Conservation (phyloP, 768 basidiomycete genomes). For the Rhizopogon roseolus region DNA sequence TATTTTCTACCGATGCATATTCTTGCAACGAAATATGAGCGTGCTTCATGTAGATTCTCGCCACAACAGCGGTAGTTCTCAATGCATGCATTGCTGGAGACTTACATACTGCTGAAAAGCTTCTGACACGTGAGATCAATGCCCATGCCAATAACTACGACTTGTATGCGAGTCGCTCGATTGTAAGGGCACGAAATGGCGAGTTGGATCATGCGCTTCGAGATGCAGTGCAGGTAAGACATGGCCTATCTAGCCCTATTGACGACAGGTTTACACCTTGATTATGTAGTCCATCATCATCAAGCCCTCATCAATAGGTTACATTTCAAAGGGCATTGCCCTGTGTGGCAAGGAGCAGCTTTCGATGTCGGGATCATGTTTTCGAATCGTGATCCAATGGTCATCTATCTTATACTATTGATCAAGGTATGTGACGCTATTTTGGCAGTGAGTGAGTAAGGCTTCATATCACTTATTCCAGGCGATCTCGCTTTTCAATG, state of each 20-base stretch:
- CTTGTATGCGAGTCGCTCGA: neutral
- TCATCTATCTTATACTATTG: neutral
- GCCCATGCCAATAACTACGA: neutral
- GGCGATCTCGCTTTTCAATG: neutral
- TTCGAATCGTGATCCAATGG: neutral
- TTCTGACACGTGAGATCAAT: neutral
- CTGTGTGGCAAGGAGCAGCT: neutral
- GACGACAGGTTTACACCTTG: neutral
- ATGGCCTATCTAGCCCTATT: no score
- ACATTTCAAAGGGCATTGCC: neutral
- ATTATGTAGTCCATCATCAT: neutral
- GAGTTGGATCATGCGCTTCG: neutral
- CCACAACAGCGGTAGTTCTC: neutral
- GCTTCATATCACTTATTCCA: neutral
- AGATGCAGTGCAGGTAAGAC: neutral
- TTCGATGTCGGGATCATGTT: neutral
- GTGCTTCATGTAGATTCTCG: neutral
- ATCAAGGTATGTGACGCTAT: neutral
- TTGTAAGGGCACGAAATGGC: neutral
- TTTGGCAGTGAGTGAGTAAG: neutral
- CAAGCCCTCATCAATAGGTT: neutral
- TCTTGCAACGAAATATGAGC: neutral
- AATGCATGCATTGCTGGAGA: neutral
- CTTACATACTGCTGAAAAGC: neutral
- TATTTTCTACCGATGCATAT: neutral